phyloP scores from a whole-genome alignment of 78 protist species.

The Speleostelium caveatum region DNA sequence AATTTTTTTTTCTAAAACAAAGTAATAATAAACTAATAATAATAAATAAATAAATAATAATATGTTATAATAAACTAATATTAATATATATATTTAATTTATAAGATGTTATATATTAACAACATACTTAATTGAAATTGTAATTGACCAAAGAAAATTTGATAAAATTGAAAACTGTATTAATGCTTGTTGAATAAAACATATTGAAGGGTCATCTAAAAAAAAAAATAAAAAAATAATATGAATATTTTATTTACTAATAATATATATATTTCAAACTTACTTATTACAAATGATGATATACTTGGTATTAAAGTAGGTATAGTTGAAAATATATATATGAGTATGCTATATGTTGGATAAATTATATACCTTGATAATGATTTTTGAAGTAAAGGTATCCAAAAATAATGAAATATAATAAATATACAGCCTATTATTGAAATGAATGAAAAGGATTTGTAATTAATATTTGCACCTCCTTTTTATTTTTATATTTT shows the following conservation, averaged over 20 bases:
- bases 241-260: neutral
- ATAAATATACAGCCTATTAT: constrained; percentile 45
- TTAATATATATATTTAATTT: neutral
- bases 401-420: constrained; percentile 46
- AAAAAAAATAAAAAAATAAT: neutral
- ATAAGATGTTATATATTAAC: neutral
- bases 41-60: neutral
- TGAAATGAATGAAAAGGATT: neutral
- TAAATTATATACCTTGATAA: constrained; percentile 30
- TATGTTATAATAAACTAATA: neutral
- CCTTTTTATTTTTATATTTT: neutral
- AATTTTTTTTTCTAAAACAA: constrained; percentile 41
- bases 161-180: constrained; percentile 45
- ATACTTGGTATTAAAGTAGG: constrained; percentile 57
- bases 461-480: neutral
- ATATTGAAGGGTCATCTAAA: constrained; percentile 10
- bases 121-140: constrained; percentile 61
- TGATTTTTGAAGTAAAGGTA: constrained; percentile 25
- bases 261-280: neutral
- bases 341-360: constrained; percentile 47
- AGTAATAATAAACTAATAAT: constrained; percentile 46
- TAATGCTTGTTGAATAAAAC: constrained; percentile 45
- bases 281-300: neutral
- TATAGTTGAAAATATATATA: constrained; percentile 2
- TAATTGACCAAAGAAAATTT: constrained; percentile 60